These are phyloP conservation scores for Trypanosomatidae sp. DNA, from an alignment of 208 protist species.

Conservation along the genomic window DNA sequence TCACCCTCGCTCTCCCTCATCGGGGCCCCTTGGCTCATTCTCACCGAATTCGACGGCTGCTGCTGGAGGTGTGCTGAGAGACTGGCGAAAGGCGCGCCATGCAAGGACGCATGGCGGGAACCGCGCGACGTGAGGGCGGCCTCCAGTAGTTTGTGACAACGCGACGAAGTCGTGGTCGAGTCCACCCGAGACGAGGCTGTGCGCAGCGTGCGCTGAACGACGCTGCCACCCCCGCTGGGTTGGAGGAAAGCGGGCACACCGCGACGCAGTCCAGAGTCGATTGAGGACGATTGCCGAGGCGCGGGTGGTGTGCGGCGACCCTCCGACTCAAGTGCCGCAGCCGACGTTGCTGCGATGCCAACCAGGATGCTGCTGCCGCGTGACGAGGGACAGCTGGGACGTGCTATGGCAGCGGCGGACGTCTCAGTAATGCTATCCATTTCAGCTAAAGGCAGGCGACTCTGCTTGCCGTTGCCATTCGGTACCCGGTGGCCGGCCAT, in stretches of 20 bases:
- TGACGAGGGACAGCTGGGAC: slow-evolving; percentile 2
- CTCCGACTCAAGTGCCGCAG: not conserved
- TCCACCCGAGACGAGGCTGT: not conserved
- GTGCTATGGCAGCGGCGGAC: not conserved
- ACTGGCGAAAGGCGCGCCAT: not conserved
- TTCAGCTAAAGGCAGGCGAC: not conserved
- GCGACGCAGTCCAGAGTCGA: slow-evolving; percentile 1
- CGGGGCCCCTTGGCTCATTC: not conserved
- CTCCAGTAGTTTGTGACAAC: slow-evolving; percentile 25
- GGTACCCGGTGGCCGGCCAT: not conserved
- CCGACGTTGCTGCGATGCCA: not conserved
- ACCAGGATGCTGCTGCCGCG: slow-evolving; percentile 11
- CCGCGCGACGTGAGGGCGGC: slow-evolving; percentile 25
- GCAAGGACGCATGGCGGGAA: not conserved
- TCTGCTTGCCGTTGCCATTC: not conserved
- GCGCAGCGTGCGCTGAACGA: not conserved
- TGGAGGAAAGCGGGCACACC: slow-evolving; percentile 20
- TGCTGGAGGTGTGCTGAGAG: not conserved
- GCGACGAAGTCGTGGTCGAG: slow-evolving; percentile 7
- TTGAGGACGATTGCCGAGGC: not conserved
- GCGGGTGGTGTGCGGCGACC: not conserved
- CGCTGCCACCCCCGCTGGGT: not conserved
- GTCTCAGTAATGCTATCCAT: not conserved
- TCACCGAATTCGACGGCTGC: not conserved
- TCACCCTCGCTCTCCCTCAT: not conserved